Evolutionary conservation across 2,329 filamentous ascomycete genomes (phyloP).

Genomic region (Pyricularia sp.): DNA sequence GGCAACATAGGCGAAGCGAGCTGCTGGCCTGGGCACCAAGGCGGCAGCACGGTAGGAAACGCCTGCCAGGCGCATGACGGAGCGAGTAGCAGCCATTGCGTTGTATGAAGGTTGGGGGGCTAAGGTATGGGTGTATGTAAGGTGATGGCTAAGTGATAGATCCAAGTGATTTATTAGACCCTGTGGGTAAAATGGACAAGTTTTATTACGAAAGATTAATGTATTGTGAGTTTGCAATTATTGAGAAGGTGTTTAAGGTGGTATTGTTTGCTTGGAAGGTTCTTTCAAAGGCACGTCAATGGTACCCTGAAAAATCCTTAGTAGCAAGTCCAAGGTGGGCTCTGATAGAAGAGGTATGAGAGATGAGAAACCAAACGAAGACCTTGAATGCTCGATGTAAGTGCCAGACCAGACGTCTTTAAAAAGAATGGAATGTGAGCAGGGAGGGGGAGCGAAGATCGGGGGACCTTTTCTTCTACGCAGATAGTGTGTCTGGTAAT

Average conservation of each 20-base stretch:
- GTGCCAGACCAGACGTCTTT: background rate
- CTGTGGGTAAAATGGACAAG: background rate
- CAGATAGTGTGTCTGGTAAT: background rate
- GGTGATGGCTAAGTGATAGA: background rate
- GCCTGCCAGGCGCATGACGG: conserved; percentile 12
- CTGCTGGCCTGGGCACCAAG: conserved; percentile 9
- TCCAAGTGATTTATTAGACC: background rate
- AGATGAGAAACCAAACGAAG: conserved; percentile 8
- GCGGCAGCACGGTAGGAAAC: conserved; percentile 15
- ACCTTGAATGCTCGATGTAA: background rate
- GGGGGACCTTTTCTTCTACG: background rate
- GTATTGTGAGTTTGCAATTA: conserved; percentile 1
- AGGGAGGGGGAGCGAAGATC: background rate
- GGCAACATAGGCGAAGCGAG: conserved; percentile 6
- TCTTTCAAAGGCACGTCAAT: conserved; percentile 13
- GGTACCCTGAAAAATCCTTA: conserved; percentile 18
- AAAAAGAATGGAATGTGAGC: background rate
- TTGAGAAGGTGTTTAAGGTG: background rate
- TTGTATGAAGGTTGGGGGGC: background rate
- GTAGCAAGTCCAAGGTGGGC: conserved; percentile 20
- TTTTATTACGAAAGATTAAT: background rate
- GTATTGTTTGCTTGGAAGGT: background rate
- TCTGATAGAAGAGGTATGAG: conserved; percentile 8
- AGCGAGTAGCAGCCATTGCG: conserved; percentile 16
- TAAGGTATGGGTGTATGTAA: background rate